Evolutionary conservation across 768 basidiomycete species (phyloP).

Genomic region (Pholiota microspora): DNA sequence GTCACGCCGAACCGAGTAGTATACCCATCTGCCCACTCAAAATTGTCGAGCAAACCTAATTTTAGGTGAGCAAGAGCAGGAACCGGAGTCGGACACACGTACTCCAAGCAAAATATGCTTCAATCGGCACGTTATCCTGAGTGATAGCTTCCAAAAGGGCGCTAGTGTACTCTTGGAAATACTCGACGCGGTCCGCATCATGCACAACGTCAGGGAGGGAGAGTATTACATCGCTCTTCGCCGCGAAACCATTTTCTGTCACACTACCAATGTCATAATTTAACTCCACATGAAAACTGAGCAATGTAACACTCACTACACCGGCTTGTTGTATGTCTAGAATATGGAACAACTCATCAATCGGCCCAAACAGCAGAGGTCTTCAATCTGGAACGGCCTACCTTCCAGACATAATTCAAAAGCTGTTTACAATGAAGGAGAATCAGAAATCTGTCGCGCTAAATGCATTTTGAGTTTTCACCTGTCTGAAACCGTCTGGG

Average conservation of each 20-base stretch:
- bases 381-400: slow-evolving; percentile 17
- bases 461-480: slow-evolving; percentile 16
- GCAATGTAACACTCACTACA: slow-evolving; percentile 56
- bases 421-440: slow-evolving; percentile 28
- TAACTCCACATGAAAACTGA: background rate
- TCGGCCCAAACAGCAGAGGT: background rate
- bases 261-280: slow-evolving; percentile 34
- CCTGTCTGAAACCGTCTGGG: slow-evolving; percentile 58
- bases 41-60: slow-evolving; percentile 63
- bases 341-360: background rate
- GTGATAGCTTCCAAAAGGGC: slow-evolving; percentile 52
- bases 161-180: slow-evolving; percentile 54
- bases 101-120: slow-evolving; percentile 70
- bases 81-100: no score
- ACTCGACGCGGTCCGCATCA: slow-evolving; percentile 60
- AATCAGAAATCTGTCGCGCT: background rate
- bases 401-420: slow-evolving; percentile 68
- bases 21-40: slow-evolving; percentile 74
- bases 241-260: slow-evolving; percentile 69
- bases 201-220: slow-evolving; percentile 44
- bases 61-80: background rate
- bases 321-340: slow-evolving; percentile 42
- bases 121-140: slow-evolving; percentile 56
- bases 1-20: slow-evolving; percentile 66
- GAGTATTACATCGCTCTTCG: slow-evolving; percentile 53